Base-by-base conservation (phyloP, 768 basidiomycete genomes). In the Dendrothele bispora region DNA sequence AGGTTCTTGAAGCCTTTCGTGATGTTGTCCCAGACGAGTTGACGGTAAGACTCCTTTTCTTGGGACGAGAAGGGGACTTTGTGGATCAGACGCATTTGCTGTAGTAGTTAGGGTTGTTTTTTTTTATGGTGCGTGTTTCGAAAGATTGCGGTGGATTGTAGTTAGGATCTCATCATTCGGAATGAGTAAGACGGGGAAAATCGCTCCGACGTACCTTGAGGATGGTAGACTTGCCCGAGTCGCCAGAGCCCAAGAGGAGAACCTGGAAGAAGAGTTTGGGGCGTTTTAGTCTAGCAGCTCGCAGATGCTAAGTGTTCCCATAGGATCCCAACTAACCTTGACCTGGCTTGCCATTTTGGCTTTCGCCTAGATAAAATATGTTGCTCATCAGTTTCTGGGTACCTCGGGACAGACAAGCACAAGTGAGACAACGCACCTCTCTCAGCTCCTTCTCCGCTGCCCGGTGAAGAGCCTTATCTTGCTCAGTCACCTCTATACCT, bases 41-140 rank as follows among this genome's bases (percentile, higher is more conserved):
- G 95, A 2, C 95, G 84, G 58, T 88, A 97, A 14, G 77, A 82
- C 66, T 98, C 95, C 30, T 89, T 78, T 65, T 98, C 97, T 57
- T 83, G 78, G 0, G 79, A 43, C 0, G 85, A 80, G 69, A 97
- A 99, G 0, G 90, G 86, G 1, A 91, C 73, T 49, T 83, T 80
- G 68, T 98, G 95, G 41, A 99, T 97, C 30, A 97, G 74, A 30
- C 94, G 85, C 95, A 98, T 98, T 86, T 98, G 94, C 88, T 94
- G 50, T 20, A 20, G 36, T 37, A 6, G 36, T 55, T 38, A 58
- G 46, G n/a, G n/a, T n/a, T n/a, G n/a, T n/a, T n/a, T n/a, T n/a
- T n/a, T n/a, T n/a, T n/a, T n/a, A n/a, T n/a, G n/a, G n/a, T n/a
- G n/a, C n/a, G n/a, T n/a, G n/a, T n/a, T n/a, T n/a, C n/a, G n/a